Conservation (phyloP, 1,139 yeast species). For the Meyerozyma smithsonii region DNA sequence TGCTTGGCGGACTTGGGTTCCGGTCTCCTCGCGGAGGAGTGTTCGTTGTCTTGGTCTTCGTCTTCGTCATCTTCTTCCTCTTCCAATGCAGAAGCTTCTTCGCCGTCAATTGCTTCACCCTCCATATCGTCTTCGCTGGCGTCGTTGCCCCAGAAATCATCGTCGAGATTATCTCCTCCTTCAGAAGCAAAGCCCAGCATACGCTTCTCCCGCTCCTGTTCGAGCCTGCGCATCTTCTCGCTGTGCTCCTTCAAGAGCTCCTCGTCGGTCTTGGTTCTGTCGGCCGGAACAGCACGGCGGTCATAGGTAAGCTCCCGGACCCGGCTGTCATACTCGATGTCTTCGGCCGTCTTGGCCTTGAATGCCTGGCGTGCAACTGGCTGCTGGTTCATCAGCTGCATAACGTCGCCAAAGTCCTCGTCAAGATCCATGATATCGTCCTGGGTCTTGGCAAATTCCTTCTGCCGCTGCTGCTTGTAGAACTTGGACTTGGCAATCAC, state of each 20-base stretch:
- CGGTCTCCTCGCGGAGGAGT: slow-evolving; percentile 4
- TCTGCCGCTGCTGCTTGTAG: slow-evolving; percentile 84
- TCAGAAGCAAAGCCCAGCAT: slow-evolving; percentile 72
- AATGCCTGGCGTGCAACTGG: slow-evolving; percentile 15
- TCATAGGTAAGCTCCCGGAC: slow-evolving; percentile 81
- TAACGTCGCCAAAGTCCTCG: slow-evolving; percentile 69
- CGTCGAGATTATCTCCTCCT: slow-evolving; percentile 67
- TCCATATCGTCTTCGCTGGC: slow-evolving; percentile 39
- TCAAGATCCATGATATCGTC: slow-evolving; percentile 75
- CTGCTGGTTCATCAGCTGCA: slow-evolving; percentile 46
- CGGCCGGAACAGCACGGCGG: slow-evolving; percentile 91
- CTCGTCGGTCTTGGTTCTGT: slow-evolving; percentile 87
- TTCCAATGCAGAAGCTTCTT: slow-evolving; percentile 17
- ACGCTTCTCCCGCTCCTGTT: slow-evolving; percentile 71
- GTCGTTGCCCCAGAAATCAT: slow-evolving; percentile 54
- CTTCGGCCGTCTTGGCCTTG: slow-evolving; percentile 36
- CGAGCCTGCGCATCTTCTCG: slow-evolving; percentile 64
- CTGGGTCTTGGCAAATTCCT: slow-evolving; percentile 64
- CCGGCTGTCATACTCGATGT: slow-evolving; percentile 64
- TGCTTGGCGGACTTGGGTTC: slow-evolving; percentile 7
- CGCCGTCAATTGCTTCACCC: slow-evolving; percentile 11
- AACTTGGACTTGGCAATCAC: slow-evolving; percentile 91
- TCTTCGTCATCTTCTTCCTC: slow-evolving; percentile 17
- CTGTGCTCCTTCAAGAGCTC: slow-evolving; percentile 69
- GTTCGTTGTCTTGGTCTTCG: slow-evolving; percentile 15